phyloP scores from a whole-genome alignment of 2,329 filamentous ascomycete genomes.

The Plenodomus lindquistii region DNA sequence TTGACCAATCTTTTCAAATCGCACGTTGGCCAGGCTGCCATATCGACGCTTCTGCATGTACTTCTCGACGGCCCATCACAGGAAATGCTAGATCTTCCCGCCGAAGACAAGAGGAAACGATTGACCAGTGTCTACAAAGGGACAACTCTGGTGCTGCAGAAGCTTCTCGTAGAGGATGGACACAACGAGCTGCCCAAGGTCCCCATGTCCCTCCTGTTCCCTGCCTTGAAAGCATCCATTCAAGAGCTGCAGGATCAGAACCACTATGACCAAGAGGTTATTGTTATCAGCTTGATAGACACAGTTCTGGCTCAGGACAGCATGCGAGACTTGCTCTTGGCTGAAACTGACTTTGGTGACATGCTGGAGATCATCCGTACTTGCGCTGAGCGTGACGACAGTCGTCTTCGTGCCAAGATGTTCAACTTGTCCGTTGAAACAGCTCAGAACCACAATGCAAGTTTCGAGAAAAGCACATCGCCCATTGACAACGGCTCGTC shows the following conservation, averaged over 20 bases:
- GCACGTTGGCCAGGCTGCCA: constrained; percentile 71
- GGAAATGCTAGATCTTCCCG: constrained; percentile 21
- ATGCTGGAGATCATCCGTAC: constrained; percentile 63
- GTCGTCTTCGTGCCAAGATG: constrained; percentile 15
- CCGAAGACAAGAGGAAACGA: constrained; percentile 18
- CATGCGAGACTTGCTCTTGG: constrained; percentile 60
- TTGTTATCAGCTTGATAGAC: constrained; percentile 57
- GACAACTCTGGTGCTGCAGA: constrained; percentile 35
- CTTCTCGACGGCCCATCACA: constrained; percentile 32
- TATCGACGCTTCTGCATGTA: constrained; percentile 67
- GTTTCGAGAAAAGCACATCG: constrained; percentile 7
- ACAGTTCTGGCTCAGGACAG: constrained; percentile 50
- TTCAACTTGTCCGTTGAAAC: constrained; percentile 16
- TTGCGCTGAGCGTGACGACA: constrained; percentile 50
- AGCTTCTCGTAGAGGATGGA: constrained; percentile 39
- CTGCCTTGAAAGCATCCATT: constrained; percentile 39
- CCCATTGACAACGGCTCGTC: constrained; percentile 12
- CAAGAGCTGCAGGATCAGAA: constrained; percentile 23
- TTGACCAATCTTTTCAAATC: constrained; percentile 72
- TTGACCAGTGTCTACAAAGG: constrained; percentile 35
- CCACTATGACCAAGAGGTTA: constrained; percentile 37
- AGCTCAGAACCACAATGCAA: constrained; percentile 47
- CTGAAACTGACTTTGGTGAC: constrained; percentile 69
- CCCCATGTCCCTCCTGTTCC: constrained; percentile 39
- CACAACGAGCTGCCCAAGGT: constrained; percentile 39